Conservation (phyloP, 495 filamentous ascomycete genomes). For the Jackrogersella multiformis region DNA sequence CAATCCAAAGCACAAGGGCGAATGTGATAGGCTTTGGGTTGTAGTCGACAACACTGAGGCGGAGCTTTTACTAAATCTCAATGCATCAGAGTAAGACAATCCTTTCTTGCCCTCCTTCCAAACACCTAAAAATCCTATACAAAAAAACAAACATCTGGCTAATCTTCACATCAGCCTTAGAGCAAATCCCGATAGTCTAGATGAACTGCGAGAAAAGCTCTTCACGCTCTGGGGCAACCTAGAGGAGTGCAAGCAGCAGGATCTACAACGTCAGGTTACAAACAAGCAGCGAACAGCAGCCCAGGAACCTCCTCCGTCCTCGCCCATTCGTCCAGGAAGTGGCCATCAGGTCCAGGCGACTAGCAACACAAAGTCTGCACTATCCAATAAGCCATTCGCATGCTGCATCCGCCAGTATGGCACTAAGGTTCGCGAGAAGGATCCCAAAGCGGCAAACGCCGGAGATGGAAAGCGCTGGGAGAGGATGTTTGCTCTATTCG, state of each 20-base stretch:
- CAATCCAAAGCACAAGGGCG: constrained; percentile 37
- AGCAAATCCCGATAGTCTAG: constrained; percentile 54
- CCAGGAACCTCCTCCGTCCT: constrained; percentile 33
- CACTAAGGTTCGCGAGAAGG: constrained; percentile 45
- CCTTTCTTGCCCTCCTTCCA: too few relatives aligned
- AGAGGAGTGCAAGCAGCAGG: constrained; percentile 68
- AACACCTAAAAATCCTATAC: too few relatives aligned
- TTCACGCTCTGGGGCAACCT: constrained; percentile 88
- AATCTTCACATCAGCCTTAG: constrained; percentile 59
- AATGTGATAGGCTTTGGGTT: constrained; percentile 63
- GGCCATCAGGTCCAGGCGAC: not conserved
- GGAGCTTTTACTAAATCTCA: constrained; percentile 70
- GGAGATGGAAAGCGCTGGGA: constrained; percentile 54
- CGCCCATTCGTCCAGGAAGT: constrained; percentile 18
- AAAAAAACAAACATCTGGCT: too few relatives aligned
- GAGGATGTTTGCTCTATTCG: constrained; percentile 64
- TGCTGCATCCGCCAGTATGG: constrained; percentile 74
- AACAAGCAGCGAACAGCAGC: constrained; percentile 38
- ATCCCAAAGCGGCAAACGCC: constrained; percentile 44
- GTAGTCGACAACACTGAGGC: constrained; percentile 72
- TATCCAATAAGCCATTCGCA: constrained; percentile 63
- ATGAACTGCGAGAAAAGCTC: constrained; percentile 71
- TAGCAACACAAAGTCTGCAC: constrained; percentile 33
- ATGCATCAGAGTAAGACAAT: constrained; percentile 71
- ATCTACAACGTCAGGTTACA: constrained; percentile 19